Evolutionary conservation across 768 basidiomycete species (phyloP).

Genomic region (Calocybe gangraenosa): DNA sequence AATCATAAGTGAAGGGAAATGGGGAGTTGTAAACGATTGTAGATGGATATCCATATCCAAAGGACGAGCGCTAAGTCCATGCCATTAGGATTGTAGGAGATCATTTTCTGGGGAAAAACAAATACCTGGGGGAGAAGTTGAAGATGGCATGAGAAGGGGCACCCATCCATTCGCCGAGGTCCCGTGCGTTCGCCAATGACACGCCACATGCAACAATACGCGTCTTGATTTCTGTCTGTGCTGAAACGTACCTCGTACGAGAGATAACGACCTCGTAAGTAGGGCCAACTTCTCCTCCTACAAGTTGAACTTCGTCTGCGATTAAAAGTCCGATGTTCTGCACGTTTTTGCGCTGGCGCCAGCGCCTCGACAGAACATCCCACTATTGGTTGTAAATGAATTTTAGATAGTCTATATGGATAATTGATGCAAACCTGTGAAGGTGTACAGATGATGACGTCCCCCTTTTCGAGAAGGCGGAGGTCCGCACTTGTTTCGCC

Average conservation of each 20-base stretch:
- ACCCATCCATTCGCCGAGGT: slow-evolving; percentile 97
- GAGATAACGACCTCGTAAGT: slow-evolving; percentile 97
- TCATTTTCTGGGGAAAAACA: not conserved
- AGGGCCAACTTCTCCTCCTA: slow-evolving; percentile 93
- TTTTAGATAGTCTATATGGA: not conserved
- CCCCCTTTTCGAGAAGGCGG: slow-evolving; percentile 83
- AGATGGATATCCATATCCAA: slow-evolving; percentile 96
- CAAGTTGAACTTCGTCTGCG: slow-evolving; percentile 91
- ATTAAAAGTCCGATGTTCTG: slow-evolving; percentile 91
- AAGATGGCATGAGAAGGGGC: slow-evolving; percentile 92
- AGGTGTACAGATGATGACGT: slow-evolving; percentile 93
- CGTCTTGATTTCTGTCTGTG: slow-evolving; percentile 89
- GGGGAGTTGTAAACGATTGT: slow-evolving; percentile 94
- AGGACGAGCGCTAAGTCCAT: slow-evolving; percentile 66
- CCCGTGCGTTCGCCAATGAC: slow-evolving; percentile 92
- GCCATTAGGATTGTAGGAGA: too few relatives aligned
- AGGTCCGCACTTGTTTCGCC: slow-evolving; percentile 94
- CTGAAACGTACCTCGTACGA: slow-evolving; percentile 93
- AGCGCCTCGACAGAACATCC: slow-evolving; percentile 91
- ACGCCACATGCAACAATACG: slow-evolving; percentile 94
- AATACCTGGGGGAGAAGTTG: slow-evolving; percentile 92
- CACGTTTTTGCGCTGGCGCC: slow-evolving; percentile 96
- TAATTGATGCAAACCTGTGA: slow-evolving; percentile 61
- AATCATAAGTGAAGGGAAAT: slow-evolving; percentile 98
- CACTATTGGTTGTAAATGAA: slow-evolving; percentile 47